Evolutionary conservation across 352 stramenopile genomes (phyloP).

Genomic region (Albugo laibachii): DNA sequence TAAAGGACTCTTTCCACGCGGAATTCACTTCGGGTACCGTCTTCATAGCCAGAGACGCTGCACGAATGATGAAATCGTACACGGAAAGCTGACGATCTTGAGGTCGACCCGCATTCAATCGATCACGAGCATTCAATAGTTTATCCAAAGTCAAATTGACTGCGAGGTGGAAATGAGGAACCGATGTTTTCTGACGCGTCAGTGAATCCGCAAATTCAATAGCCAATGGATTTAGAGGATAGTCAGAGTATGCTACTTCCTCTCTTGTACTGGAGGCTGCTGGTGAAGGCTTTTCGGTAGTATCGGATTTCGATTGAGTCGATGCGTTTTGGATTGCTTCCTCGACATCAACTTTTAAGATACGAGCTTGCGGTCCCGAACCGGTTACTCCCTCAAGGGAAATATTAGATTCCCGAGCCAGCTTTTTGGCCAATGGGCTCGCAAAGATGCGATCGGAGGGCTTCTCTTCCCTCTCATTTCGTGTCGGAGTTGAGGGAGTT

Average conservation of each 20-base stretch:
- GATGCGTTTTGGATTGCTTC: constrained; percentile 57
- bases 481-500: constrained; percentile 10
- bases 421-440: constrained; percentile 87
- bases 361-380: constrained; percentile 72
- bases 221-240: constrained; percentile 15
- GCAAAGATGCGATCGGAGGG: constrained; percentile 73
- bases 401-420: constrained; percentile 63
- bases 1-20: constrained; percentile 75
- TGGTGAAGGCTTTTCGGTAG: constrained; percentile 7
- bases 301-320: constrained; percentile 1
- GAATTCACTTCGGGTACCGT: constrained; percentile 90
- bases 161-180: constrained; percentile 96
- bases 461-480: constrained; percentile 8
- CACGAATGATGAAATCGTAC: constrained; percentile 97
- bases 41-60: constrained; percentile 87
- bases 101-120: constrained; percentile 80
- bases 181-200: constrained; percentile 84
- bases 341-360: constrained; percentile 89
- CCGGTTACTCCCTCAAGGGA: constrained; percentile 48
- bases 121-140: constrained; percentile 78
- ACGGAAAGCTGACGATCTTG: constrained; percentile 89
- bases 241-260: constrained; percentile 9
- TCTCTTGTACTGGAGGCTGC: constrained; percentile 10
- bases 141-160: constrained; percentile 86
- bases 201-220: constrained; percentile 84